These are phyloP conservation scores for Alternaria brassicae DNA, from an alignment of 2,329 filamentous ascomycete species.

Conservation along the genomic window DNA sequence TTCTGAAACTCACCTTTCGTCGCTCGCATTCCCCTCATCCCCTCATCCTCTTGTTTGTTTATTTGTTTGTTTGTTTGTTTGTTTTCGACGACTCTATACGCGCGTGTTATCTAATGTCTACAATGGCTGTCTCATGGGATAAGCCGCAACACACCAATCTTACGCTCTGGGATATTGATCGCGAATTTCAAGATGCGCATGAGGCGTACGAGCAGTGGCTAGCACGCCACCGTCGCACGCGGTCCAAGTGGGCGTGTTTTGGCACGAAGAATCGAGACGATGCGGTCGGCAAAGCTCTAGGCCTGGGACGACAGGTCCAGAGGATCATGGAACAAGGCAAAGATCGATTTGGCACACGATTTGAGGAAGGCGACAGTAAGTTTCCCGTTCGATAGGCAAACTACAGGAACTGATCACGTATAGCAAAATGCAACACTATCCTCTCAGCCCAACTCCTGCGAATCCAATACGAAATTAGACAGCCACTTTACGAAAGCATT, in stretches of 20 bases:
- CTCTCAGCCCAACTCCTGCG: slow-evolving; percentile 44
- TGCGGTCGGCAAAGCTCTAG: slow-evolving; percentile 35
- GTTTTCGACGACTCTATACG: slow-evolving; percentile 7
- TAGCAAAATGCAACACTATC: slow-evolving; percentile 42
- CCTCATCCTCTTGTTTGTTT: too few relatives aligned
- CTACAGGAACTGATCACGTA: slow-evolving; percentile 19
- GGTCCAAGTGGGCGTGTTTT: slow-evolving; percentile 38
- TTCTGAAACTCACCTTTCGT: slow-evolving; percentile 7
- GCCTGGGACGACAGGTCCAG: slow-evolving; percentile 37
- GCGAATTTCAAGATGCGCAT: slow-evolving; percentile 44
- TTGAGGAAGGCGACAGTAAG: slow-evolving; percentile 46
- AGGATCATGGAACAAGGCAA: slow-evolving; percentile 38
- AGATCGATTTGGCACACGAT: slow-evolving; percentile 36
- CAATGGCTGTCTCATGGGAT: slow-evolving; percentile 31
- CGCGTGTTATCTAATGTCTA: slow-evolving; percentile 16
- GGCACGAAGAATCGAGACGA: slow-evolving; percentile 35
- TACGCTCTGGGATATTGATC: slow-evolving; percentile 47
- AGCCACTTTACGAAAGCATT: slow-evolving; percentile 39
- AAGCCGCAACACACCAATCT: slow-evolving; percentile 42
- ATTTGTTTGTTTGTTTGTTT: slow-evolving; percentile 7
- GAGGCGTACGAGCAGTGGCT: slow-evolving; percentile 45
- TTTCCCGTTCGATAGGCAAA: neutral
- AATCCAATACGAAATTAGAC: slow-evolving; percentile 43
- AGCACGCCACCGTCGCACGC: slow-evolving; percentile 27
- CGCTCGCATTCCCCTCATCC: slow-evolving; percentile 6